Conservation (phyloP, 169 alveolate genomes). For the Babesia sp. region DNA sequence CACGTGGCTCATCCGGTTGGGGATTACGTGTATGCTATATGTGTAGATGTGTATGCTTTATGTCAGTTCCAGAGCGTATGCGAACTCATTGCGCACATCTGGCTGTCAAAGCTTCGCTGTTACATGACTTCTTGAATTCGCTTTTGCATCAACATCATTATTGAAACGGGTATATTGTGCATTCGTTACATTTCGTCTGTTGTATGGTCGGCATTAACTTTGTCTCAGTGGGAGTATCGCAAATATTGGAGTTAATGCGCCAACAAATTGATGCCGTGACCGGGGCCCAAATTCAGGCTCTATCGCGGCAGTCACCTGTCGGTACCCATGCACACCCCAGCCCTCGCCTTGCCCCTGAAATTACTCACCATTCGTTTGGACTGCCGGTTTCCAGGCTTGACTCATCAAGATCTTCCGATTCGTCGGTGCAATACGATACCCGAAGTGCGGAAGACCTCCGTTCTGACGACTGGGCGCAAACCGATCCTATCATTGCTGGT, state of each 20-base stretch:
- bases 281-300: conserved; percentile 18
- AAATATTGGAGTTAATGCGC: conserved; percentile 23
- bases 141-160: too few species aligned
- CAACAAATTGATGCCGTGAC: conserved; percentile 21
- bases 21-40: too few species aligned
- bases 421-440: background rate
- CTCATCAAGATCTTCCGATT: background rate
- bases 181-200: too few species aligned
- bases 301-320: conserved; percentile 11
- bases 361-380: background rate
- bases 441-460: background rate
- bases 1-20: too few species aligned
- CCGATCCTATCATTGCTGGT: background rate
- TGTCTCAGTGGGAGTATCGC: too few species aligned
- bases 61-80: too few species aligned
- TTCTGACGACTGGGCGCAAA: conserved; percentile 10
- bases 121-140: too few species aligned
- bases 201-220: too few species aligned
- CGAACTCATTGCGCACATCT: too few species aligned
- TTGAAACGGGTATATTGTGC: too few species aligned
- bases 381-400: background rate
- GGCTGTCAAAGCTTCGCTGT: too few species aligned
- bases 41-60: too few species aligned
- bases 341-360: background rate
- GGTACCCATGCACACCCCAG: background rate